A percentile compares a stretch with the other conserved stretches of the same genome.
Evolutionary conservation across 495 filamentous ascomycete species (phyloP).

Genomic region (Poronia punctata): DNA sequence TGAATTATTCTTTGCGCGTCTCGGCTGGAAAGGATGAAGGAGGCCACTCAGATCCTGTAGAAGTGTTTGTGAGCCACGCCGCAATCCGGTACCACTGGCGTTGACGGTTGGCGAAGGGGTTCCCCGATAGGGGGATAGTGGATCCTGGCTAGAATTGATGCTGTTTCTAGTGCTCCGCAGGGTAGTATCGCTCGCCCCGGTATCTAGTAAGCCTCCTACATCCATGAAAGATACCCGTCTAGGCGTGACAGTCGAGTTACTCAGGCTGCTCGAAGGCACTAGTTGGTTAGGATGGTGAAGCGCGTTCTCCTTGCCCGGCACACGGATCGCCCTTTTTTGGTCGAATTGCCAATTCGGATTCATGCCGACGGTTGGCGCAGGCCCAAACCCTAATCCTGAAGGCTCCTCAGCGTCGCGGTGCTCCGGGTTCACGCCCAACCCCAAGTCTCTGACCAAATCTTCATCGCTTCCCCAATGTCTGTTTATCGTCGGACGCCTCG

Average conservation of each 20-base stretch:
- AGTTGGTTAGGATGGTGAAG: slow-evolving; percentile 17
- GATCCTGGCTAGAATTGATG: slow-evolving; percentile 24
- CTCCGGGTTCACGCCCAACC: slow-evolving; percentile 57
- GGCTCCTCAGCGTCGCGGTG: slow-evolving; percentile 32
- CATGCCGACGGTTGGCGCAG: slow-evolving; percentile 31
- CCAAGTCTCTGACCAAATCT: slow-evolving; percentile 66
- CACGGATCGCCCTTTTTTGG: slow-evolving; percentile 16
- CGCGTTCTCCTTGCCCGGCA: slow-evolving; percentile 28
- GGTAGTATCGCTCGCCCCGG: slow-evolving; percentile 16
- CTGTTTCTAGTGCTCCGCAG: slow-evolving; percentile 26
- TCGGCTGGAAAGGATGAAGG: slow-evolving; percentile 26
- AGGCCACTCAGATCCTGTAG: slow-evolving; percentile 55
- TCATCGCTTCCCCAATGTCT: slow-evolving; percentile 77
- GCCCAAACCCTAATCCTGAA: slow-evolving; percentile 13
- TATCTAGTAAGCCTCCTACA: slow-evolving; percentile 56
- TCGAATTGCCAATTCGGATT: slow-evolving; percentile 36
- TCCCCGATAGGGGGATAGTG: slow-evolving; percentile 19
- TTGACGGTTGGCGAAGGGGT: slow-evolving; percentile 26
- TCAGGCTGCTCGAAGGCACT: slow-evolving; percentile 14
- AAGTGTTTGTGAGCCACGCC: slow-evolving; percentile 44
- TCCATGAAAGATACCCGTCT: slow-evolving; percentile 62
- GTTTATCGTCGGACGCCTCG: slow-evolving; percentile 42
- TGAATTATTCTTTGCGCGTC: slow-evolving; percentile 16
- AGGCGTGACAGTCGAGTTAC: slow-evolving; percentile 35
- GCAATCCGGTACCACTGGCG: slow-evolving; percentile 28